Evolutionary conservation across 805 yeast genomes (phyloP).

Genomic region (Limtongia smithiae): DNA sequence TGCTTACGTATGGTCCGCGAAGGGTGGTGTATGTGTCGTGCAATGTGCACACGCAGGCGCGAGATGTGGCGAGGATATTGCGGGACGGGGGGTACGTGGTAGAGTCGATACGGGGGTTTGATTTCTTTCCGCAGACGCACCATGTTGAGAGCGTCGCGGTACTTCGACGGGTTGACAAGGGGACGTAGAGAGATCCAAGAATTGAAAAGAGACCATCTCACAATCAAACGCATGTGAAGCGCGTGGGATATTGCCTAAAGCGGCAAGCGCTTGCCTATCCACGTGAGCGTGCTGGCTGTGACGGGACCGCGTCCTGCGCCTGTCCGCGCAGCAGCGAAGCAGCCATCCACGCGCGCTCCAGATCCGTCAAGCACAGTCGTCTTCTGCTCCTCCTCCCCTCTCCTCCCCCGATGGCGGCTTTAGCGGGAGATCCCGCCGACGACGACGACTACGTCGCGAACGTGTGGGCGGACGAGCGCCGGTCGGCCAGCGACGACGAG

Average conservation of each 20-base stretch:
- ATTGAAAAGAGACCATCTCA: not conserved
- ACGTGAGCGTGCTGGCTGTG: no score
- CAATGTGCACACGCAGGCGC: slow-evolving; percentile 95
- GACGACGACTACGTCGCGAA: not conserved
- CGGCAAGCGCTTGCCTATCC: no score
- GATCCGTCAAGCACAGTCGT: no score
- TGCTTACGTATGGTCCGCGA: slow-evolving; percentile 77
- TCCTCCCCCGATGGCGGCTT: not conserved
- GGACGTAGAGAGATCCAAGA: not conserved
- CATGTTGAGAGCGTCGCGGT: slow-evolving; percentile 90
- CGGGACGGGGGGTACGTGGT: slow-evolving; percentile 64
- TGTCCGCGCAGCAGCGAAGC: no score
- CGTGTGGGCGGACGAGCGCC: slow-evolving; percentile 4
- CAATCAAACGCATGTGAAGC: no score
- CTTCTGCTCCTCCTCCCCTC: no score
- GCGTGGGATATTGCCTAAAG: no score
- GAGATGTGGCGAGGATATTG: slow-evolving; percentile 83
- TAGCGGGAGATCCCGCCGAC: not conserved
- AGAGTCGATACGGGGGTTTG: slow-evolving; percentile 88
- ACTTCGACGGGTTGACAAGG: slow-evolving; percentile 35
- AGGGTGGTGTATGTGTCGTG: slow-evolving; percentile 92
- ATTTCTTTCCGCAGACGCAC: slow-evolving; percentile 93
- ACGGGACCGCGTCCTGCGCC: no score
- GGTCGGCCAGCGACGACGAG: not conserved
- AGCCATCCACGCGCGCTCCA: no score